These are phyloP conservation scores for Rhizopus sp. DNA, from an alignment of 371 early-diverging fungal species.

Conservation along the genomic window DNA sequence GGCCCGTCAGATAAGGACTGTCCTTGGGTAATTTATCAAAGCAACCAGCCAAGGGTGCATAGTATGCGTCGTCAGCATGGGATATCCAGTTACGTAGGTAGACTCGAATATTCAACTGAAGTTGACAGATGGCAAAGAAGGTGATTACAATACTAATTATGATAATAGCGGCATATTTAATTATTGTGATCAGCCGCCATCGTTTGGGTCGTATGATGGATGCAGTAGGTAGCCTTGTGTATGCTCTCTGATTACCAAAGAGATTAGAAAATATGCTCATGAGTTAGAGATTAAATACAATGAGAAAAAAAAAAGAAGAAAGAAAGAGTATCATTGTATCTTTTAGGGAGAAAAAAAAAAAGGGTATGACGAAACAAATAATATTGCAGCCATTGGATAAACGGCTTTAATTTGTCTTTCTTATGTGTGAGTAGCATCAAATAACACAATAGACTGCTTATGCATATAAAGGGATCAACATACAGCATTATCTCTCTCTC, in stretches of 20 bases:
- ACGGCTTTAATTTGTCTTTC: no score
- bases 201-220: slow-evolving; percentile 38
- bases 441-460: no score
- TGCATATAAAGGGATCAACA: no score
- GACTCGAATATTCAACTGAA: slow-evolving; percentile 53
- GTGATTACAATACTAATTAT: slow-evolving; percentile 17
- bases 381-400: no score
- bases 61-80: slow-evolving; percentile 47
- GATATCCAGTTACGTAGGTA: slow-evolving; percentile 56
- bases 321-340: no score
- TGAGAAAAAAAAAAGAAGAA: no score
- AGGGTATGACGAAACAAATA: no score
- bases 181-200: slow-evolving; percentile 27
- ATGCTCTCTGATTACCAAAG: slow-evolving; percentile 13
- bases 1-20: slow-evolving; percentile 38
- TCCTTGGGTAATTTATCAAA: slow-evolving; percentile 41
- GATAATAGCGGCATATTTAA: slow-evolving; percentile 32
- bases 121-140: slow-evolving; percentile 45
- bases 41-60: slow-evolving; percentile 43
- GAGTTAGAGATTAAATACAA: background rate
- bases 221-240: slow-evolving; percentile 24
- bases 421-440: no score
- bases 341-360: no score
- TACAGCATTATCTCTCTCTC: no score
- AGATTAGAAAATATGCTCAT: slow-evolving; percentile 24